Percentiles rank a stretch among this genome's conserved stretches.
These are phyloP conservation scores for Boletus patriciae DNA, from an alignment of 768 basidiomycete species.

Conservation along the genomic window DNA sequence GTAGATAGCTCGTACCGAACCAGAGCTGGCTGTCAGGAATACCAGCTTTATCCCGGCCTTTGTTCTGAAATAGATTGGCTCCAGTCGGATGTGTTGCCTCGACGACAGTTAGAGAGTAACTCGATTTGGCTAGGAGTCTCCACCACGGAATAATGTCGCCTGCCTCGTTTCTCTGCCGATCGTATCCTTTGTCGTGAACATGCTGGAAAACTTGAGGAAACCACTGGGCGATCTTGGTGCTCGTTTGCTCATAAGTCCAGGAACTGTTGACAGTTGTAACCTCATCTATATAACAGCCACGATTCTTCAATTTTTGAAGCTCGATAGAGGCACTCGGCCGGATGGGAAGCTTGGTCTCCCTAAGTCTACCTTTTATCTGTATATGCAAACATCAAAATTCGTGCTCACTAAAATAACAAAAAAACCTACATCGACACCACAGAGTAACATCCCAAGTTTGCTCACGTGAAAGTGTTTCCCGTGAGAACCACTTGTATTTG, in stretches of 20 bases:
- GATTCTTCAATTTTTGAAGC: neutral
- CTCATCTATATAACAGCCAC: neutral
- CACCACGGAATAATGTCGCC: neutral
- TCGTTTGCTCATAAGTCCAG: neutral
- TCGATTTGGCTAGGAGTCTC: neutral
- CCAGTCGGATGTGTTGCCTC: neutral
- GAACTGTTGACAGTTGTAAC: neutral
- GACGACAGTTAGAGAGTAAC: neutral
- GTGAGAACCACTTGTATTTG: neutral
- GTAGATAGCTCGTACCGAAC: neutral
- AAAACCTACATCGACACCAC: neutral
- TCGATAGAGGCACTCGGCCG: neutral
- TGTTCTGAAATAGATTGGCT: neutral
- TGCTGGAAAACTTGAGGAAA: neutral
- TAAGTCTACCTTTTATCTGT: neutral
- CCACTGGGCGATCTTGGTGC: neutral
- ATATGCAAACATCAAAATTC: neutral
- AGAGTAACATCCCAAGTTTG: neutral
- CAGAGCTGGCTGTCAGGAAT: neutral
- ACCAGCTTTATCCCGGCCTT: neutral
- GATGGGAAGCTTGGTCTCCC: neutral
- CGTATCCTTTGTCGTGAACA: neutral
- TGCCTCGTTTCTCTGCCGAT: too few species aligned
- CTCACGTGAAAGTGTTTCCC: neutral
- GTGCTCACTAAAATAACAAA: neutral